phyloP scores from a whole-genome alignment of 176 grass and related monocot genomes.

The Stipa capillata region DNA sequence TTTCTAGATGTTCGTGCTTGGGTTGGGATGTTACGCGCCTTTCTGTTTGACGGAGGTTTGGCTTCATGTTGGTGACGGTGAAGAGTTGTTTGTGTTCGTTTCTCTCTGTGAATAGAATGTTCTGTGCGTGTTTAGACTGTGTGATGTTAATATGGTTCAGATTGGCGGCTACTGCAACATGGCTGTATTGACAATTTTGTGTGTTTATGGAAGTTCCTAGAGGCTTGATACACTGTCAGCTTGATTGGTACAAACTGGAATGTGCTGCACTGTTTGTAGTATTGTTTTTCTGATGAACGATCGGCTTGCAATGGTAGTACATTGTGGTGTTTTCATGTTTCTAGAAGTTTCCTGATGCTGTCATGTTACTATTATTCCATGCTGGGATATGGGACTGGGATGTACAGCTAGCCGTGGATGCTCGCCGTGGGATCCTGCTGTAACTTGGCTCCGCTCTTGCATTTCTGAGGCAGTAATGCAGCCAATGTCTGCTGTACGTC shows the following conservation, averaged over 20 bases:
- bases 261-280: background rate
- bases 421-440: background rate
- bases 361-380: background rate
- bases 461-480: background rate
- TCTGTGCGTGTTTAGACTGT: background rate
- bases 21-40: background rate
- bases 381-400: conserved; percentile 2
- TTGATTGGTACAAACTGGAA: background rate
- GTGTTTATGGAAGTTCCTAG: background rate
- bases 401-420: background rate
- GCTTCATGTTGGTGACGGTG: background rate
- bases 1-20: background rate
- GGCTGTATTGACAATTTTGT: background rate
- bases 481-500: background rate
- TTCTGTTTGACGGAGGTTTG: background rate
- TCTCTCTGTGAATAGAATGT: background rate
- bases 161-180: background rate
- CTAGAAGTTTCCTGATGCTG: background rate
- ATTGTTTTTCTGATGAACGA: background rate
- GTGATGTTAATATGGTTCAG: conserved; percentile 14
- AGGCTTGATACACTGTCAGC: background rate
- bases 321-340: background rate
- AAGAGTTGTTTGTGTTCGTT: background rate
- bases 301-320: background rate
- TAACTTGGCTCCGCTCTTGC: background rate